Conservation (phyloP, 108 stramenopile genomes). For the Cyclotella cryptica region DNA sequence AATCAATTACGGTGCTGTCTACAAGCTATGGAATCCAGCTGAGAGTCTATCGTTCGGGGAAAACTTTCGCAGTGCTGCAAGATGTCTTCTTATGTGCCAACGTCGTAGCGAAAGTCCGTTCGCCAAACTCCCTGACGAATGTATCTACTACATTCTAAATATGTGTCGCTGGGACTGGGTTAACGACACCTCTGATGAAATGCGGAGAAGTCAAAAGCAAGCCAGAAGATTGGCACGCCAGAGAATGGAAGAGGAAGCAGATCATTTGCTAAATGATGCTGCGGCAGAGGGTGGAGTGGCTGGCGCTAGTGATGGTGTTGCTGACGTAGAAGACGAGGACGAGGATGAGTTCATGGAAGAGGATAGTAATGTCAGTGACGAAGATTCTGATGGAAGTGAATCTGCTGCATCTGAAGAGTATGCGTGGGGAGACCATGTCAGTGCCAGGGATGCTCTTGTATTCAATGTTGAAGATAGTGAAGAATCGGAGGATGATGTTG, state of each 20-base stretch:
- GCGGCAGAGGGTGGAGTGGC: slow-evolving; percentile 16
- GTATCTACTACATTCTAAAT: slow-evolving; percentile 89
- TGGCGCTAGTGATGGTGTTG: slow-evolving; percentile 17
- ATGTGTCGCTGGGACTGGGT: slow-evolving; percentile 93
- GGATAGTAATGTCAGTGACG: slow-evolving; percentile 49
- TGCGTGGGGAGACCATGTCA: slow-evolving; percentile 49
- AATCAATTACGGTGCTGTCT: slow-evolving; percentile 79
- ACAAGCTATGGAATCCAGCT: slow-evolving; percentile 83
- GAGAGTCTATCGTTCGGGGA: slow-evolving; percentile 64
- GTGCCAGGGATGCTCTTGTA: slow-evolving; percentile 23
- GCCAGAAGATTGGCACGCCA: slow-evolving; percentile 41
- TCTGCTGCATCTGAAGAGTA: slow-evolving; percentile 28
- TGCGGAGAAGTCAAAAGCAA: slow-evolving; percentile 56
- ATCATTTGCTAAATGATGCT: slow-evolving; percentile 11
- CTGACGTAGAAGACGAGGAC: slow-evolving; percentile 21
- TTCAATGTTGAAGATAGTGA: slow-evolving; percentile 32
- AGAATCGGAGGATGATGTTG: slow-evolving; percentile 20
- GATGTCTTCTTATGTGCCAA: slow-evolving; percentile 72
- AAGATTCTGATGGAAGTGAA: slow-evolving; percentile 50
- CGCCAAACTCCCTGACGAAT: slow-evolving; percentile 78
- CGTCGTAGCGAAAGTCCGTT: slow-evolving; percentile 71
- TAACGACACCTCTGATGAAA: slow-evolving; percentile 57
- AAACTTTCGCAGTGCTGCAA: slow-evolving; percentile 59
- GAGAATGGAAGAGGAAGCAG: slow-evolving; percentile 35
- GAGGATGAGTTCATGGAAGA: slow-evolving; percentile 31